phyloP scores from a whole-genome alignment of 1,139 yeast species.

The Trichomonascaceae sp. region DNA sequence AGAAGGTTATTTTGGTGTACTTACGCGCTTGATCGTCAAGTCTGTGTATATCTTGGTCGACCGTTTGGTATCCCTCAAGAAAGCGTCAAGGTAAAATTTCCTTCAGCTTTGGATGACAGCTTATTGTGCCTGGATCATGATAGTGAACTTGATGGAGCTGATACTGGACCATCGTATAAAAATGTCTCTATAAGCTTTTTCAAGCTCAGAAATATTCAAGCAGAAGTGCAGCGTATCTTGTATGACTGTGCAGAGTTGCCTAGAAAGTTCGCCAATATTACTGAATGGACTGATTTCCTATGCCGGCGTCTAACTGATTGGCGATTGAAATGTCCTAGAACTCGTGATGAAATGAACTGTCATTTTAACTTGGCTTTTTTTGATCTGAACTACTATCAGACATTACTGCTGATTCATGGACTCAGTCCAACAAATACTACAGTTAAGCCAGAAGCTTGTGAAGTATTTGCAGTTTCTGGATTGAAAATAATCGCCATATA shows the following conservation, averaged over 20 bases:
- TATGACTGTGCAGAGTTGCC: slow-evolving; percentile 71
- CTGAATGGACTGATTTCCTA: slow-evolving; percentile 55
- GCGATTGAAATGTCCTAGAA: slow-evolving; percentile 53
- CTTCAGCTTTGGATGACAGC: slow-evolving; percentile 70
- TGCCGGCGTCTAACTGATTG: slow-evolving; percentile 52
- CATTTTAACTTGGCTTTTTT: slow-evolving; percentile 66
- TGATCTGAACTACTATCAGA: slow-evolving; percentile 69
- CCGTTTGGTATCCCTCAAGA: slow-evolving; percentile 74
- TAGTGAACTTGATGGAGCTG: slow-evolving; percentile 7
- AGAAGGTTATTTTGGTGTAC: slow-evolving; percentile 87
- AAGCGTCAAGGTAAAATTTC: slow-evolving; percentile 57
- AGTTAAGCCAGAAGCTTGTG: slow-evolving; percentile 48
- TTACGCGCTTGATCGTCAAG: slow-evolving; percentile 73
- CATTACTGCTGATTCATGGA: slow-evolving; percentile 67
- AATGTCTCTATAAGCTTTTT: slow-evolving; percentile 60
- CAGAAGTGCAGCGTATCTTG: slow-evolving; percentile 65
- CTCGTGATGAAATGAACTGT: slow-evolving; percentile 60
- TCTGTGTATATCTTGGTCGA: slow-evolving; percentile 64
- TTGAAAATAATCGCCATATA: slow-evolving; percentile 61
- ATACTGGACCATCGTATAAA: slow-evolving; percentile 52
- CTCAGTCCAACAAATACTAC: slow-evolving; percentile 63
- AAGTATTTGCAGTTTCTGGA: slow-evolving; percentile 57
- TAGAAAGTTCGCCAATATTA: slow-evolving; percentile 47
- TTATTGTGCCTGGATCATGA: slow-evolving; percentile 33
- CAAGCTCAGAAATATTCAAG: slow-evolving; percentile 64